Percentiles rank a stretch among this genome's conserved stretches.
Evolutionary conservation across 1,284 basidiomycete species (phyloP).

Genomic region (Apiotrichum mycotoxinovorans): DNA sequence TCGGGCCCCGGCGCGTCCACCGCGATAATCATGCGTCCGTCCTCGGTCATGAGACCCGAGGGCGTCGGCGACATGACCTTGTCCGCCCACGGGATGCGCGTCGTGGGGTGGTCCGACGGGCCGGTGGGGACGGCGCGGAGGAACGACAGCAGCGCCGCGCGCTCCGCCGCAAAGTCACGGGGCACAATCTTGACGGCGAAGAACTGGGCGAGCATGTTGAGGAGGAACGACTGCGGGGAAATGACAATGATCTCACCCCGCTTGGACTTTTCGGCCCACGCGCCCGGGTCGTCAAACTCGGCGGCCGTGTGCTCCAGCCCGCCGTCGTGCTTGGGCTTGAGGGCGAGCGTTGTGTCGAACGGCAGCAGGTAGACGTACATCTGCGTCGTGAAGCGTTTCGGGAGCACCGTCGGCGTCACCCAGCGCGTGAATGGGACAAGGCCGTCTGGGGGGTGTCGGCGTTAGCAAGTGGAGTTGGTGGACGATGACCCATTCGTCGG

Average conservation of each 20-base stretch:
- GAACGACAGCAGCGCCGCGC: constrained; percentile 7
- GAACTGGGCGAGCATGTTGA: constrained; percentile 12
- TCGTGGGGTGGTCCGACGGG: constrained; percentile 5
- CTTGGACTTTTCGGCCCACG: constrained; percentile 6
- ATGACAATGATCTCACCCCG: constrained; percentile 13
- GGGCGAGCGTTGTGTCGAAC: neutral
- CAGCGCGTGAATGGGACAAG: constrained; percentile 9
- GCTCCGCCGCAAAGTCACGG: constrained; percentile 8
- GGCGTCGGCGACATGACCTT: constrained; percentile 13
- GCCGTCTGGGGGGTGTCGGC: constrained; percentile 4
- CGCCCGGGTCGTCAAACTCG: constrained; percentile 2
- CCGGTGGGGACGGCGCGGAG: constrained; percentile 10
- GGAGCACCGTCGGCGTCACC: neutral
- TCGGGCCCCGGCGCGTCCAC: constrained; percentile 14
- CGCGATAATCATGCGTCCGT: constrained; percentile 9
- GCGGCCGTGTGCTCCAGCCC: constrained; percentile 19
- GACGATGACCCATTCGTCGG: neutral
- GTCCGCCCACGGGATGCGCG: constrained; percentile 13
- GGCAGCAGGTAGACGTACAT: constrained; percentile 11
- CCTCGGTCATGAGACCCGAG: neutral
- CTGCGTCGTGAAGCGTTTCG: constrained; percentile 12
- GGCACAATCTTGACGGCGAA: constrained; percentile 1
- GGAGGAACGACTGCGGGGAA: constrained; percentile 18
- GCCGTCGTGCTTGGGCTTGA: constrained; percentile 12
- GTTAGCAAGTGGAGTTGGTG: neutral